These are phyloP conservation scores for Eucalyptus marginata DNA, from an alignment of 345 rosid genomes.

Conservation along the genomic window DNA sequence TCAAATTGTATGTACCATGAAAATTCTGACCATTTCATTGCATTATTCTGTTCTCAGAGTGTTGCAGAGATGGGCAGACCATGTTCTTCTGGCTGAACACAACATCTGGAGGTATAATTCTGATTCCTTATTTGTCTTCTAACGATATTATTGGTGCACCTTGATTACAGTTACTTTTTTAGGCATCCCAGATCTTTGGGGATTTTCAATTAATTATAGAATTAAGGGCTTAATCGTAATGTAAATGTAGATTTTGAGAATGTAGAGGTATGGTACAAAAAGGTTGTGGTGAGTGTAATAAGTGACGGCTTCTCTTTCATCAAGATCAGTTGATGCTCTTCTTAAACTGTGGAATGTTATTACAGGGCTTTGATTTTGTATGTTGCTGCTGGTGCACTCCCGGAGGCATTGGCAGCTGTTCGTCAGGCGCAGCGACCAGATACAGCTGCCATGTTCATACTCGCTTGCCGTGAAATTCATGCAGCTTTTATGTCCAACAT, in stretches of 20 bases:
- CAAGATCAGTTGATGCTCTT: background rate
- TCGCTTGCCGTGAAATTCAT: conserved; percentile 76
- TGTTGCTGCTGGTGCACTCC: conserved; percentile 89
- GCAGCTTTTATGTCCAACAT: conserved; percentile 26
- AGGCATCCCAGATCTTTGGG: background rate
- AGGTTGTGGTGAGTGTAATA: background rate
- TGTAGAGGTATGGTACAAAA: background rate
- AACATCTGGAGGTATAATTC: conserved; percentile 77
- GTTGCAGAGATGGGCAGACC: conserved; percentile 89
- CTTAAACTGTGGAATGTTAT: background rate
- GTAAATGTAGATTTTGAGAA: background rate
- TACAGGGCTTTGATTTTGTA: conserved; percentile 82
- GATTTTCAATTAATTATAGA: background rate
- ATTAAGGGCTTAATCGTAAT: background rate
- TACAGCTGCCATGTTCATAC: conserved; percentile 91
- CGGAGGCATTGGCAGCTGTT: conserved; percentile 76
- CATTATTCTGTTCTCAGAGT: conserved; percentile 22
- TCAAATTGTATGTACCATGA: background rate
- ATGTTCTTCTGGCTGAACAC: conserved; percentile 66
- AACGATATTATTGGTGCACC: background rate
- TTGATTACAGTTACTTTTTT: background rate
- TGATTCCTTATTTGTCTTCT: background rate
- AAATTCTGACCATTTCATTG: background rate
- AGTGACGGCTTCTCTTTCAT: background rate
- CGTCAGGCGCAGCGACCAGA: conserved; percentile 83